Base-by-base conservation (phyloP, 257 asterid genomes). In the Apocynum venetum region DNA sequence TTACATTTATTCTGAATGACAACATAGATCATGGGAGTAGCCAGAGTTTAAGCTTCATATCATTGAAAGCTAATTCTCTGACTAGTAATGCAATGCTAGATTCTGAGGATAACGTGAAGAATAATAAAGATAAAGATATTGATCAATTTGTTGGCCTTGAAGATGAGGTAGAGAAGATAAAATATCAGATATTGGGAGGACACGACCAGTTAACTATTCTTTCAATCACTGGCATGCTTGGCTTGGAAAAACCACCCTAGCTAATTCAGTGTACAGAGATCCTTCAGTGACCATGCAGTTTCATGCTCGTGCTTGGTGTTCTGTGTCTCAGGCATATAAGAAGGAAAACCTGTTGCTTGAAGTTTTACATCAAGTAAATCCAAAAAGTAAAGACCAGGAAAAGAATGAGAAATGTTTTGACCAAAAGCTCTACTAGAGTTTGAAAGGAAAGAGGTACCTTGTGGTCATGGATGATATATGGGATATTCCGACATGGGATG, bases 401-500 rank as follows among this genome's bases (percentile, higher is more conserved):
- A 47, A 19, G 25, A 35, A 51, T 9, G 55, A 51, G 55, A 51
- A 51, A 51, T 51, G 8, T 2, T 12, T 5, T 4, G 73, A 41
- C 35, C 14, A 14, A 20, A 41, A 41, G 35, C 12, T 41, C n/a
- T 68, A 68, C 36, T 12, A 68, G 36, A 40, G 73, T 12, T 68
- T 68, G 73, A 68, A 68, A 8, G 51, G 52, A 3, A 41, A 48
- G 52, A 41, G 13, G 73, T 68, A 68, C 52, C 73, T 68, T 17
- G 35, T 68, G 1, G 36, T 68, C 15, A 0, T 80, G 35, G 83
- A 80, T 68, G 73, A 68, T 41, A 17, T 68, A 46, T 68, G 73
- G 73, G 35, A 46, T 20, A 15, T 7, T 41, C 14, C 9, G 35
- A 52, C 41, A 36, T 41, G 73, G 73, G 35, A 41, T 6, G 51